These are phyloP conservation scores for Phytophthora cactorum DNA, from an alignment of 352 stramenopile species.

Conservation along the genomic window DNA sequence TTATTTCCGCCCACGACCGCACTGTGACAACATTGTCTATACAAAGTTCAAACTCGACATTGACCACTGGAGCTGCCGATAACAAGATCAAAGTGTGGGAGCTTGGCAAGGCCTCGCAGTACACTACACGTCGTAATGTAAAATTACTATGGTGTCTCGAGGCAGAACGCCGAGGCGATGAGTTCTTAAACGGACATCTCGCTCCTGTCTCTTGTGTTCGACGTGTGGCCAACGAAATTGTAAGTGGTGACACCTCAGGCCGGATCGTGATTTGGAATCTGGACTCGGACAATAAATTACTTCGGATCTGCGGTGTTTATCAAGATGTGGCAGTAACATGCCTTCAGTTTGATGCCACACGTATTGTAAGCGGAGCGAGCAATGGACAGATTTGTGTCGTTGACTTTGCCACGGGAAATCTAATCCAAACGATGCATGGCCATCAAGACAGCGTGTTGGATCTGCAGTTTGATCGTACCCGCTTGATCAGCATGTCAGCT, in stretches of 20 bases:
- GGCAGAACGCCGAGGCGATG: constrained; percentile 40
- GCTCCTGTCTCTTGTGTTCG: constrained; percentile 61
- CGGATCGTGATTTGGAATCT: constrained; percentile 76
- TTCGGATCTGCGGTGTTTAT: constrained; percentile 69
- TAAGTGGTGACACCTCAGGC: constrained; percentile 70
- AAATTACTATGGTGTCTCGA: constrained; percentile 50
- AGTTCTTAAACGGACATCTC: constrained; percentile 62
- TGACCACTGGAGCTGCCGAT: constrained; percentile 69
- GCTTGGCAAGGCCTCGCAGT: constrained; percentile 30
- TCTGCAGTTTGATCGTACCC: constrained; percentile 75
- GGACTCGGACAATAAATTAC: constrained; percentile 63
- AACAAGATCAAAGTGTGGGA: constrained; percentile 73
- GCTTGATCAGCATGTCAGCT: constrained; percentile 68
- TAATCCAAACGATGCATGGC: constrained; percentile 70
- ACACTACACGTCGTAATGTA: constrained; percentile 41
- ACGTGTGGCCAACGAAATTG: constrained; percentile 72
- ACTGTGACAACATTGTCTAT: constrained; percentile 57
- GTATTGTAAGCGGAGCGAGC: constrained; percentile 64
- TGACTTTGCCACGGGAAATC: constrained; percentile 73
- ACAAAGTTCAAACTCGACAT: constrained; percentile 45
- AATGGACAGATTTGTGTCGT: constrained; percentile 70
- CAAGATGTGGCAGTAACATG: constrained; percentile 55
- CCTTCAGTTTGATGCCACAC: constrained; percentile 79
- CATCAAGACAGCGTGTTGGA: constrained; percentile 60
- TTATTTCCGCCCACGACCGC: constrained; percentile 61